These are phyloP conservation scores for Globisporangium paddicum DNA, from an alignment of 352 stramenopile species.

Conservation along the genomic window DNA sequence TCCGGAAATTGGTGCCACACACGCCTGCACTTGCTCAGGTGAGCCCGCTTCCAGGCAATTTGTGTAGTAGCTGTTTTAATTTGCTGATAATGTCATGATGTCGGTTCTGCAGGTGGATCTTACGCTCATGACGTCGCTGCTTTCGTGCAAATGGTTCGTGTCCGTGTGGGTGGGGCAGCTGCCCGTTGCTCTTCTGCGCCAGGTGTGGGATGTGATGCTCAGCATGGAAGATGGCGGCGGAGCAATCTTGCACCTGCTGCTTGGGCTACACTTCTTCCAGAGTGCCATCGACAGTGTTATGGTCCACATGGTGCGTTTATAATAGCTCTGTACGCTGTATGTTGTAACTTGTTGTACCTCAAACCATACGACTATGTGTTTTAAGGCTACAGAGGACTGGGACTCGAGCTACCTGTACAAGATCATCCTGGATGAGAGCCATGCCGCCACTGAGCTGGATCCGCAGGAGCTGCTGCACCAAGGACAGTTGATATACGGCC, in stretches of 20 bases:
- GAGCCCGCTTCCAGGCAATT: no score
- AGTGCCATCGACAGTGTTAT: slow-evolving; percentile 34
- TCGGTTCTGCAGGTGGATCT: slow-evolving; percentile 37
- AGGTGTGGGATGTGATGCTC: slow-evolving; percentile 65
- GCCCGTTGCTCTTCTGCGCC: slow-evolving; percentile 32
- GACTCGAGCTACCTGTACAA: slow-evolving; percentile 74
- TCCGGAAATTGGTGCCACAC: slow-evolving; percentile 44
- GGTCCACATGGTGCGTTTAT: slow-evolving; percentile 27
- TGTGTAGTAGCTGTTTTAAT: no score
- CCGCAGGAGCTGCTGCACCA: slow-evolving; percentile 29
- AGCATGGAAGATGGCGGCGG: slow-evolving; percentile 32
- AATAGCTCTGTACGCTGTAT: no score
- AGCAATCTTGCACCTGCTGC: slow-evolving; percentile 55
- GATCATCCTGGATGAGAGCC: slow-evolving; percentile 42
- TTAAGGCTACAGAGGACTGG: slow-evolving; percentile 49
- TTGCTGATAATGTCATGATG: no score
- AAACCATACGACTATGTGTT: no score
- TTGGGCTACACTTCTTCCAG: slow-evolving; percentile 53
- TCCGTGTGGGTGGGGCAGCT: slow-evolving; percentile 65
- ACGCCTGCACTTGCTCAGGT: slow-evolving; percentile 47
- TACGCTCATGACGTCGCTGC: slow-evolving; percentile 46
- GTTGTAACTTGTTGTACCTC: no score
- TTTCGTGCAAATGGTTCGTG: slow-evolving; percentile 80
- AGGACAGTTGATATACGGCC: slow-evolving; percentile 35
- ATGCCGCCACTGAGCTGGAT: slow-evolving; percentile 21